Conservation (phyloP, 176 grass and related monocot genomes). For the Carex kokanica region DNA sequence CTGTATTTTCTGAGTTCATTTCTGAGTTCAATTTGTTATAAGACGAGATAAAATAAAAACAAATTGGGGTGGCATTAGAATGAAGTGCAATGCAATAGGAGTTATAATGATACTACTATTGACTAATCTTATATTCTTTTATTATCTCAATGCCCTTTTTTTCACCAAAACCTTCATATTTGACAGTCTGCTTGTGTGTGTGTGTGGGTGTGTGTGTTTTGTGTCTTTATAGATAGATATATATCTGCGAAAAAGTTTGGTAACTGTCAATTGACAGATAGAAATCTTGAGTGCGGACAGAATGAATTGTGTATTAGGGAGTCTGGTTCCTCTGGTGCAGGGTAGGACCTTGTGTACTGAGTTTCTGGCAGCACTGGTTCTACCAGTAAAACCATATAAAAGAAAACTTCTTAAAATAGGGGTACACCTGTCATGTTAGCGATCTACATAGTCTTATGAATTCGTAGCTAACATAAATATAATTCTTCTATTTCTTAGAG, state of each 20-base stretch:
- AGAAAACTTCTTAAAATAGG: not conserved
- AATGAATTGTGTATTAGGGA: not conserved
- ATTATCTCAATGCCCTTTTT: not conserved
- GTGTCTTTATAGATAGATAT: not conserved
- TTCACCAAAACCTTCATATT: not conserved
- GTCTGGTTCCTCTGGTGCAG: not conserved
- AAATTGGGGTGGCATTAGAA: not conserved
- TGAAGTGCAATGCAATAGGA: not conserved
- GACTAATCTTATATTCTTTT: not conserved
- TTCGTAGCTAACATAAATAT: too few species aligned
- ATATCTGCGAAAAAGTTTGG: not conserved
- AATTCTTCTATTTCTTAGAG: not conserved
- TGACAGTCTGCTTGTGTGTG: not conserved
- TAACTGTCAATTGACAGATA: not conserved
- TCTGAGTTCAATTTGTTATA: not conserved
- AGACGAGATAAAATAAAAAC: not conserved
- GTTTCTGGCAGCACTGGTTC: not conserved
- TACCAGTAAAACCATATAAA: not conserved
- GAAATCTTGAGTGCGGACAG: not conserved
- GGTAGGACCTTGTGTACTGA: not conserved
- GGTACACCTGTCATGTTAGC: not conserved
- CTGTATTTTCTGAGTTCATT: not conserved
- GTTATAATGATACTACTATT: not conserved
- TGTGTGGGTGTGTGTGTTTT: not conserved
- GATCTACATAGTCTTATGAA: too few species aligned